Evolutionary conservation across 2,329 filamentous ascomycete genomes (phyloP).

Genomic region (Colletotrichum chlorophyti): DNA sequence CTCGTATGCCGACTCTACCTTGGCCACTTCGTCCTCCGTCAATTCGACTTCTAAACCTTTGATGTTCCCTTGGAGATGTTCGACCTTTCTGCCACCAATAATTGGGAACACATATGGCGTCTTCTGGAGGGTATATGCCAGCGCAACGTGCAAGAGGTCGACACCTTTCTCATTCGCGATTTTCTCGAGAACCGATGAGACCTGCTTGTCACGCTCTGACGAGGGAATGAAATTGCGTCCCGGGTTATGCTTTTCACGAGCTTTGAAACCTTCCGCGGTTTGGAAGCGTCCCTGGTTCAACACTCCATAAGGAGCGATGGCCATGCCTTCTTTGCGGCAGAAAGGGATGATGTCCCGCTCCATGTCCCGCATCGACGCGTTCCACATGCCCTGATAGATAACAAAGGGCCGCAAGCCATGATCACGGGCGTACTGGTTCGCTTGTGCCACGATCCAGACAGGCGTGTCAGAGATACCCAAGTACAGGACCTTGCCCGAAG

Average conservation of each 20-base stretch:
- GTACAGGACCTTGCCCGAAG: slow-evolving; percentile 49
- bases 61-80: slow-evolving; percentile 62
- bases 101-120: slow-evolving; percentile 60
- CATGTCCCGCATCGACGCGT: slow-evolving; percentile 40
- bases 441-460: slow-evolving; percentile 46
- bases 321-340: slow-evolving; percentile 53
- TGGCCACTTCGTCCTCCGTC: slow-evolving; percentile 56
- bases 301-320: slow-evolving; percentile 65
- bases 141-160: slow-evolving; percentile 64
- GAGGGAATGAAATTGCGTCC: slow-evolving; percentile 41
- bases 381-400: slow-evolving; percentile 50
- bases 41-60: slow-evolving; percentile 58
- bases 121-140: slow-evolving; percentile 60
- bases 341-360: slow-evolving; percentile 52
- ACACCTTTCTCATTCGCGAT: slow-evolving; percentile 63
- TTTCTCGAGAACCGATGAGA: slow-evolving; percentile 65
- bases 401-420: slow-evolving; percentile 44
- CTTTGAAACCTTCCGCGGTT: slow-evolving; percentile 42
- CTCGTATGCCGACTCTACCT: slow-evolving; percentile 57
- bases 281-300: slow-evolving; percentile 61
- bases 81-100: slow-evolving; percentile 57
- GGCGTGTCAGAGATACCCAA: slow-evolving; percentile 48
- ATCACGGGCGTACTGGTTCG: slow-evolving; percentile 45
- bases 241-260: slow-evolving; percentile 43
- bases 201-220: slow-evolving; percentile 55